Evolutionary conservation across 2,329 filamentous ascomycete genomes (phyloP).

Genomic region (Curvularia sp.): DNA sequence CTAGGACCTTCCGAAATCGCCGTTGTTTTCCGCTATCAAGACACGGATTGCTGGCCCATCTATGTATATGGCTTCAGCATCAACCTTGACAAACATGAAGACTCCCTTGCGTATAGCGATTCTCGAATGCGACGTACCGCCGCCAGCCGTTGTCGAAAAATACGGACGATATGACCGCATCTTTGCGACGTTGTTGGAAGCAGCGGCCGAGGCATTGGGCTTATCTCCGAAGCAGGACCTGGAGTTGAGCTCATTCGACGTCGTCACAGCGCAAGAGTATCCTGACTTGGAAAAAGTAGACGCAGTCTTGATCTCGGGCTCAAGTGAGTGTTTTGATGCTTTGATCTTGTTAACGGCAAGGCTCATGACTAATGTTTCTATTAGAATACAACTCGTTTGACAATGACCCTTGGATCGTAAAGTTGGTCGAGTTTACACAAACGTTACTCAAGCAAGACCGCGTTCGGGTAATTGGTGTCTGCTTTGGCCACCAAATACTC

Average conservation of each 20-base stretch:
- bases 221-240: slow-evolving; percentile 54
- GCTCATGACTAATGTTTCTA: slow-evolving; percentile 17
- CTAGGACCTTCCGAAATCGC: slow-evolving; percentile 26
- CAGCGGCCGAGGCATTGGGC: slow-evolving; percentile 59
- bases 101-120: slow-evolving; percentile 75
- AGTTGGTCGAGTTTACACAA: slow-evolving; percentile 72
- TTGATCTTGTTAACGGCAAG: neutral
- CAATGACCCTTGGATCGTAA: slow-evolving; percentile 75
- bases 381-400: slow-evolving; percentile 76
- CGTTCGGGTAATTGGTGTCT: slow-evolving; percentile 78
- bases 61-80: neutral
- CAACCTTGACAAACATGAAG: slow-evolving; percentile 36
- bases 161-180: slow-evolving; percentile 76
- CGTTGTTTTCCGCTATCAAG: slow-evolving; percentile 16
- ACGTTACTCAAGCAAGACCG: slow-evolving; percentile 66
- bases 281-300: slow-evolving; percentile 77
- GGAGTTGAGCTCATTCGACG: slow-evolving; percentile 70
- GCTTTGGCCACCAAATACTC: slow-evolving; percentile 88
- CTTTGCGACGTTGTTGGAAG: slow-evolving; percentile 59
- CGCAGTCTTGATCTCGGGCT: slow-evolving; percentile 81
- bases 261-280: slow-evolving; percentile 73
- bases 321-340: slow-evolving; percentile 53
- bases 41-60: neutral
- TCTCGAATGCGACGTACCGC: slow-evolving; percentile 84
- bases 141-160: slow-evolving; percentile 66